Base-by-base conservation (phyloP, 495 filamentous ascomycete species). In the Daldinia bambusicola region DNA sequence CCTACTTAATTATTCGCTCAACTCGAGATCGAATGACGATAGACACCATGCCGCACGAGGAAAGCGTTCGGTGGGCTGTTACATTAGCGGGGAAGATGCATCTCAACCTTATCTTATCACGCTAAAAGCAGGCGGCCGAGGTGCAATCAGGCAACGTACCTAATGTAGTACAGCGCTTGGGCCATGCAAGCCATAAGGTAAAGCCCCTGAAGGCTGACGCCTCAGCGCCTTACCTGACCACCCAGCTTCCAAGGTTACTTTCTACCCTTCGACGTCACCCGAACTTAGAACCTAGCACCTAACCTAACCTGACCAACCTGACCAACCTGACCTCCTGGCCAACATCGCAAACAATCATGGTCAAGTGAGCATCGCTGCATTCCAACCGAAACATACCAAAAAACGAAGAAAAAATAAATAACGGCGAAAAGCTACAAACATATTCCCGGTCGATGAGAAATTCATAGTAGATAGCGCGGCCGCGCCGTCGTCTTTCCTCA, bases 191-290 rank as follows among this genome's bases (percentile, higher is more conserved):
- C 60, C 67, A 63, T 69, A 26, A 26, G 3, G 26, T 26, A 26
- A 26, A 53, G 45, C 43, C 43, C 67, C 67, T 41, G 22, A 30
- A 26, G 26, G 26, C 26, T 26, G 26, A 26, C 26, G 26, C 26
- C 26, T 26, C 26, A 26, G 26, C 22, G 14, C 22, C 20, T 53
- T 9, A 55, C 51, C 51, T 26, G 30, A 55, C 43, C 41, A 45
- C 7, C 40, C 52, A 45, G 53, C 34, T 36, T 36, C 34, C 26
- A 26, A 26, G 26, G 26, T 26, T 26, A 3, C 26, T 26, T 26
- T 26, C 26, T 3, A 26, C 1, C 31, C 61, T 30, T 65, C 61
- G 67, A 70, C 67, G 67, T 70, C 67, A 70, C 67, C 43, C 43
- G 10, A 61, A 52, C 22, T 16, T 30, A 52, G 9, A 52, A 10